phyloP scores from a whole-genome alignment of 2,329 filamentous ascomycete genomes.

The Fusarium staphyleae region DNA sequence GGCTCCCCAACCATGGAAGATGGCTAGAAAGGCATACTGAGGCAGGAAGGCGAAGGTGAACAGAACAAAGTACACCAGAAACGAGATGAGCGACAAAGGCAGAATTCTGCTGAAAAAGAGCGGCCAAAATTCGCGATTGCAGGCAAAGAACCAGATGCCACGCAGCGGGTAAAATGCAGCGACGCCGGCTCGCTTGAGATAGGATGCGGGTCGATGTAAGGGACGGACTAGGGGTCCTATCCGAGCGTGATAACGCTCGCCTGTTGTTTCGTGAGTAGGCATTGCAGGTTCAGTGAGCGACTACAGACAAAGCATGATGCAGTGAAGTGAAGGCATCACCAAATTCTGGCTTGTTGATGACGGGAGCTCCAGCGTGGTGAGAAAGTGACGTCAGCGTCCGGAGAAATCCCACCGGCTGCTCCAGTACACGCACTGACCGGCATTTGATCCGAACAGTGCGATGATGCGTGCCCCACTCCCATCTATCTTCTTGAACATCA shows the following conservation, averaged over 20 bases:
- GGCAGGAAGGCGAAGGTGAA: slow-evolving; percentile 90
- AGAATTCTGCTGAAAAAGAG: slow-evolving; percentile 79
- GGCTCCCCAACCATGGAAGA: slow-evolving; percentile 89
- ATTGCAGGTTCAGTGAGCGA: slow-evolving; percentile 17
- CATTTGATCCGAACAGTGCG: no score
- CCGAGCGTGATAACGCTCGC: slow-evolving; percentile 20
- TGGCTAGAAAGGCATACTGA: slow-evolving; percentile 84
- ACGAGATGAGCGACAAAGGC: slow-evolving; percentile 81
- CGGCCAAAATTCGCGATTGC: slow-evolving; percentile 81
- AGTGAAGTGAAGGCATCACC: slow-evolving; percentile 29
- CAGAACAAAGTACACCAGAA: slow-evolving; percentile 82
- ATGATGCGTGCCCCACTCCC: not conserved
- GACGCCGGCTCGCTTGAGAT: slow-evolving; percentile 52
- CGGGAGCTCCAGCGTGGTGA: not conserved
- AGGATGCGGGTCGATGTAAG: slow-evolving; percentile 50
- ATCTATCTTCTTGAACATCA: not conserved
- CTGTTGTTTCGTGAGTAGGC: slow-evolving; percentile 20
- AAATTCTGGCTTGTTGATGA: slow-evolving; percentile 2
- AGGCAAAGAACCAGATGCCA: slow-evolving; percentile 83
- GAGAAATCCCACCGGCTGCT: slow-evolving; percentile 20
- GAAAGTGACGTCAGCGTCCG: slow-evolving; percentile 19
- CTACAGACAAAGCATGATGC: not conserved
- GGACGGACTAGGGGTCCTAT: slow-evolving; percentile 31
- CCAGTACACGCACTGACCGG: not conserved
- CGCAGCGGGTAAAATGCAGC: slow-evolving; percentile 65